Evolutionary conservation across 1,284 basidiomycete species (phyloP).

Genomic region (Taiwanofungus camphoratus): DNA sequence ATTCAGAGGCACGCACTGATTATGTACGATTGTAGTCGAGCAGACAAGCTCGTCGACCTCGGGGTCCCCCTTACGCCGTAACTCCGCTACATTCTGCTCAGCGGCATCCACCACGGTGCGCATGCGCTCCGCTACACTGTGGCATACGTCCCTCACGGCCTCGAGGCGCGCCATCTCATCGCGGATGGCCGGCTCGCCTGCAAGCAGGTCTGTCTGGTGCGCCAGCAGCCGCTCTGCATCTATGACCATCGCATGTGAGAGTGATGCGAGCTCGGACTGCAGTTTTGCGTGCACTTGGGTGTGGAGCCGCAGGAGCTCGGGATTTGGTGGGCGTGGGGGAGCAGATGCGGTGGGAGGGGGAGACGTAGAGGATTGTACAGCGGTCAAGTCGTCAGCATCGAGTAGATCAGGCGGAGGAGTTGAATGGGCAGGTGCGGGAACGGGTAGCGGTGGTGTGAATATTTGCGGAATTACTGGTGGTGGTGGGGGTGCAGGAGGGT

Average conservation of each 20-base stretch:
- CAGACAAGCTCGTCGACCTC: conserved; percentile 93
- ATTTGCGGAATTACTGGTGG: conserved; percentile 14
- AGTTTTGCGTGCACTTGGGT: conserved; percentile 75
- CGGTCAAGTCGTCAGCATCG: conserved; percentile 30
- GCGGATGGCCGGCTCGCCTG: conserved; percentile 86
- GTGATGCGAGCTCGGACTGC: conserved; percentile 57
- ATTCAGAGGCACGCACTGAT: conserved; percentile 57
- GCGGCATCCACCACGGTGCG: conserved; percentile 57
- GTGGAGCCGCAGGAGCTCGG: conserved; percentile 83
- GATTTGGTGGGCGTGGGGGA: conserved; percentile 86
- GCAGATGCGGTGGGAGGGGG: conserved; percentile 31
- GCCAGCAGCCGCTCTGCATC: conserved; percentile 75
- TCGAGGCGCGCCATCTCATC: conserved; percentile 96
- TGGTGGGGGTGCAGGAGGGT: conserved; percentile 21
- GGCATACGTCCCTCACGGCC: conserved; percentile 92
- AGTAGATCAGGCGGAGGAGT: conserved; percentile 29
- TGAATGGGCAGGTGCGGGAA: conserved; percentile 23
- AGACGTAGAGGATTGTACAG: conserved; percentile 13
- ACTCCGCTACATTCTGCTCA: conserved; percentile 62
- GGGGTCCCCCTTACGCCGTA: conserved; percentile 71
- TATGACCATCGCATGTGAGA: conserved; percentile 59
- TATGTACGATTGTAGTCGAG: conserved; percentile 91
- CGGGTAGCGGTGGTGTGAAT: conserved; percentile 11
- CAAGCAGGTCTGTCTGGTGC: conserved; percentile 78
- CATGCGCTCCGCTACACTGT: conserved; percentile 66